A percentile compares a stretch with the other conserved stretches of the same genome.
Evolutionary conservation across 257 asterid species (phyloP).

Genomic region (Nicotiana undulata): DNA sequence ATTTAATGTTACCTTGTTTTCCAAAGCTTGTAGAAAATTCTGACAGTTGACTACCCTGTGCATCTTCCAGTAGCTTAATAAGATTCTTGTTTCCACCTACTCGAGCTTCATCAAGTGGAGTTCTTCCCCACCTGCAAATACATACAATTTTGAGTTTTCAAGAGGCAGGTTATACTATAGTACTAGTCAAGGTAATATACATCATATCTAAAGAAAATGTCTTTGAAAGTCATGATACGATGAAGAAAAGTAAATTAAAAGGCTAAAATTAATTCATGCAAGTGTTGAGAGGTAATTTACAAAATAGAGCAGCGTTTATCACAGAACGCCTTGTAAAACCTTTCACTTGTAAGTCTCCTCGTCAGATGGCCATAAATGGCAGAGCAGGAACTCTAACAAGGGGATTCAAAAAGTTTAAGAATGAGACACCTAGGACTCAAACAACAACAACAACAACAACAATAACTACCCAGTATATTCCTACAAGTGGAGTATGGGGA

Average conservation of each 20-base stretch:
- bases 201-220: neutral
- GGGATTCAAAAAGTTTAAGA: no score
- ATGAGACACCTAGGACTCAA: no score
- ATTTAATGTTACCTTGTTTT: constrained; percentile 11
- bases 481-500: no score
- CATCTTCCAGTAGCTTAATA: constrained; percentile 51
- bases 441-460: no score
- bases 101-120: constrained; percentile 65
- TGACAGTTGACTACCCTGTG: constrained; percentile 32
- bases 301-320: neutral
- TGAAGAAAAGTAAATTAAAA: neutral
- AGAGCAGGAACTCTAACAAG: no score
- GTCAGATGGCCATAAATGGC: no score
- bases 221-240: neutral
- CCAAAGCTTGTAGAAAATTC: neutral
- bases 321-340: neutral
- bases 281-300: neutral
- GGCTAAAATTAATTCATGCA: neutral
- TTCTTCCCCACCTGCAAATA: constrained; percentile 57
- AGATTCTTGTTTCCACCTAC: constrained; percentile 41
- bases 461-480: no score
- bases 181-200: neutral
- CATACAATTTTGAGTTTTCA: neutral
- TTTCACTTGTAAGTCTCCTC: neutral
- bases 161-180: neutral